These are phyloP conservation scores for Pleoardoris graminearum DNA, from an alignment of 2,329 filamentous ascomycete genomes.

Conservation along the genomic window DNA sequence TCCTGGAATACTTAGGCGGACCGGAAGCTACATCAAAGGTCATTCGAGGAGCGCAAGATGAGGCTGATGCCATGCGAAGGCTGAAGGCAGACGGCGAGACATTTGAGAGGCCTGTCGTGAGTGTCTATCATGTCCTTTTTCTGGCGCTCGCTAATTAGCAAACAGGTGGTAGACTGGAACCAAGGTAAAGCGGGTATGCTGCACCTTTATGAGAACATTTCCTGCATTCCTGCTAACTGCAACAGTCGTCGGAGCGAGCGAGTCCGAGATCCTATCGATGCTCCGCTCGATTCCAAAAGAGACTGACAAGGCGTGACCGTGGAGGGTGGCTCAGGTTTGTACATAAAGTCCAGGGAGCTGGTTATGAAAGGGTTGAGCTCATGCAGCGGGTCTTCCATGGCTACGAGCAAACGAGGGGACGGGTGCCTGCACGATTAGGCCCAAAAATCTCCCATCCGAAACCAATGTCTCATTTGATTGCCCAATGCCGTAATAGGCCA, in stretches of 20 bases:
- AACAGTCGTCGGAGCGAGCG: slow-evolving; percentile 69
- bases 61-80: slow-evolving; percentile 77
- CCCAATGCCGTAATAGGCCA: slow-evolving; percentile 18
- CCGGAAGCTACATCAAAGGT: slow-evolving; percentile 62
- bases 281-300: slow-evolving; percentile 62
- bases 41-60: slow-evolving; percentile 72
- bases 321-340: slow-evolving; percentile 2
- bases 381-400: slow-evolving; percentile 1
- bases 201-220: neutral
- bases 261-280: slow-evolving; percentile 88
- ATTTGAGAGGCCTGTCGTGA: slow-evolving; percentile 77
- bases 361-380: neutral
- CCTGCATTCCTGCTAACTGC: slow-evolving; percentile 11
- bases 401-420: slow-evolving; percentile 15
- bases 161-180: slow-evolving; percentile 82
- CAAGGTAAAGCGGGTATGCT: slow-evolving; percentile 73
- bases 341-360: slow-evolving; percentile 5
- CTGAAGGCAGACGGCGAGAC: slow-evolving; percentile 69
- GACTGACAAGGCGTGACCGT: slow-evolving; percentile 22
- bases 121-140: slow-evolving; percentile 31
- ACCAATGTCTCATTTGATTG: slow-evolving; percentile 9
- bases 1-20: slow-evolving; percentile 77
- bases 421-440: slow-evolving; percentile 21
- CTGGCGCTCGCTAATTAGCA: slow-evolving; percentile 10
- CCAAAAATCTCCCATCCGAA: slow-evolving; percentile 14